Base-by-base conservation (phyloP, 2,329 filamentous ascomycete genomes). In the Aspergillus sp. region DNA sequence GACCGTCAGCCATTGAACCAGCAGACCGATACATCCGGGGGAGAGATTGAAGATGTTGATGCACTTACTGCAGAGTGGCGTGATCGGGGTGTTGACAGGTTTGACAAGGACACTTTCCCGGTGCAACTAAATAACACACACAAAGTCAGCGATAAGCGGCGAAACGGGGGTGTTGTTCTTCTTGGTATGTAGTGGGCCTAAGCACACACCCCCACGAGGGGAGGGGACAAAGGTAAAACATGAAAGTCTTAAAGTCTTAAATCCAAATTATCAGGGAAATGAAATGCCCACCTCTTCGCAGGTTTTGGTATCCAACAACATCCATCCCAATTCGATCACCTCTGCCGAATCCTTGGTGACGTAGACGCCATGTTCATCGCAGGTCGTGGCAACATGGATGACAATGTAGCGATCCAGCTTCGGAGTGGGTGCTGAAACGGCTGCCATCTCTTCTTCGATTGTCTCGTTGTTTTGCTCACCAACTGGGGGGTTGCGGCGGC, bases 331-430 rank as follows among this genome's bases (percentile, higher is more conserved):
- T 79, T 98, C 93, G 70, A 98, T 98, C 56, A 98, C 93, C 75
- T 98, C 93, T 50, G 93, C 93, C 47, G 93, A 97, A 72, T 98
- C 93, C 73, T 97, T 97, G 48, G 93, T 98, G 47, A 98, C 93
- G 70, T 98, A 98, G 54, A 98, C 93, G 51, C 93, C 93, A 72
- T 98, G 93, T 70, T 98, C 93, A 70, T 98, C 93, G 73, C 93
- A 98, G 57, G 93, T 98, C 31, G 93, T 98, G 52, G 93, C 93
- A 64, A 97, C 91, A 71, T 98, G 93, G 68, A 97, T 95, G 63
- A 98, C 88, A 55, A 96, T 86, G 73, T 95, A 98, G 69, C 91
- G 88, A 75, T 98, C 93, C 71, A 95, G 81, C 72, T 86, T 86
- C 58, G 83, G 78, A 57, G 81, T 80, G 75, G 76, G 65, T 52